These are phyloP conservation scores for Malus hybrid DNA, from an alignment of 331 rosid genomes.

Conservation along the genomic window DNA sequence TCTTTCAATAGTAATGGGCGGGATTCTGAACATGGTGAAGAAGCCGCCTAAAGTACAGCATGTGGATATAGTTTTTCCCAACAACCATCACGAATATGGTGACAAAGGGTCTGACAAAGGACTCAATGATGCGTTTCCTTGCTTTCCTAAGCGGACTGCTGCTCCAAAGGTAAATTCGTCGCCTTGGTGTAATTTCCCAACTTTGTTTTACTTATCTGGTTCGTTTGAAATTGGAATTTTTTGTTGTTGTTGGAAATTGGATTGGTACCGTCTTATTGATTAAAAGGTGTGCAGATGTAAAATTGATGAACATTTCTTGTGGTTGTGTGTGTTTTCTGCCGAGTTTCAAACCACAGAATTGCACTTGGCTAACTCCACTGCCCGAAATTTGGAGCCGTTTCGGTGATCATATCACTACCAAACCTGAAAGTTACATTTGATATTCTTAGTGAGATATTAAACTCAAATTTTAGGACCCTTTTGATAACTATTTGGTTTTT, in stretches of 20 bases:
- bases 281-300: not conserved
- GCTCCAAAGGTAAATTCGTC: conserved; percentile 30
- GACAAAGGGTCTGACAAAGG: too few species aligned
- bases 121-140: too few species aligned
- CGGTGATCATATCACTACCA: not conserved
- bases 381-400: not conserved
- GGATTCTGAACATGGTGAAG: too few species aligned
- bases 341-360: not conserved
- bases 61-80: too few species aligned
- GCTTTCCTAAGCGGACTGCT: conserved; percentile 26
- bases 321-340: not conserved
- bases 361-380: not conserved
- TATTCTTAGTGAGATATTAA: not conserved
- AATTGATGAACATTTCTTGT: not conserved
- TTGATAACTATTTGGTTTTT: too few species aligned
- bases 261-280: not conserved
- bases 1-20: too few species aligned
- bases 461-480: too few species aligned
- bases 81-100: too few species aligned
- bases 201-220: not conserved
- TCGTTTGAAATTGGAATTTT: not conserved
- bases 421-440: not conserved
- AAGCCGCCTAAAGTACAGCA: too few species aligned
- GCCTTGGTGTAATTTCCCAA: not conserved
- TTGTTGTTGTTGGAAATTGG: too few species aligned